Evolutionary conservation across 2,329 filamentous ascomycete genomes (phyloP).

Genomic region (Fusarium sp.): DNA sequence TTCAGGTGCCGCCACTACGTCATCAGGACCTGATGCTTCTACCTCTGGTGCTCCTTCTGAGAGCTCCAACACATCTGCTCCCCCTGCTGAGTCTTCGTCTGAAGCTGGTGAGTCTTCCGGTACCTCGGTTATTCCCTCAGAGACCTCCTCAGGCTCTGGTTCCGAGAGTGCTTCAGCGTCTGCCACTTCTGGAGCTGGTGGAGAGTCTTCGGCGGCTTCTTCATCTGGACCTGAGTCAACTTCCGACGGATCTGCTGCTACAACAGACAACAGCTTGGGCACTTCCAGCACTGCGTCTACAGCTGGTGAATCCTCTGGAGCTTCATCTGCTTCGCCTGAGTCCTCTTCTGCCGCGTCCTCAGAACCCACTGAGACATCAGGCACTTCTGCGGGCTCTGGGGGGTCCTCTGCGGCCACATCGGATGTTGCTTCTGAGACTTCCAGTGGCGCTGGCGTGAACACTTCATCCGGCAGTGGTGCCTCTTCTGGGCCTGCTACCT

Average conservation of each 20-base stretch:
- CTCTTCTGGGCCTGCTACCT: background rate
- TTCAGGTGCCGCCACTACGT: background rate
- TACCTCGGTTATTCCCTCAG: background rate
- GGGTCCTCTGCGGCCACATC: background rate
- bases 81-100: background rate
- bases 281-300: background rate
- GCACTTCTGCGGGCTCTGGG: fast-evolving
- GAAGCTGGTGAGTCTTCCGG: background rate
- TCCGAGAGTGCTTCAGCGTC: background rate
- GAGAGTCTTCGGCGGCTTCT: background rate
- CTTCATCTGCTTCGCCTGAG: background rate
- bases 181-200: background rate
- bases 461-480: background rate
- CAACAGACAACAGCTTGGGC: background rate
- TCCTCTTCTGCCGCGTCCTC: background rate
- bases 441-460: background rate
- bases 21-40: background rate
- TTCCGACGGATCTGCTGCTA: background rate
- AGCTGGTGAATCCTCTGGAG: background rate
- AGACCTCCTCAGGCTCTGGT: background rate
- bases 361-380: background rate
- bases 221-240: background rate
- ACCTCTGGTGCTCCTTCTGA: background rate
- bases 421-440: background rate
- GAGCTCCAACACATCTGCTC: background rate